Evolutionary conservation across 306 rosid genomes (phyloP), one percentile per base, ranked within the genome.

Genomic region (Ochetophila trinervis): DNA sequence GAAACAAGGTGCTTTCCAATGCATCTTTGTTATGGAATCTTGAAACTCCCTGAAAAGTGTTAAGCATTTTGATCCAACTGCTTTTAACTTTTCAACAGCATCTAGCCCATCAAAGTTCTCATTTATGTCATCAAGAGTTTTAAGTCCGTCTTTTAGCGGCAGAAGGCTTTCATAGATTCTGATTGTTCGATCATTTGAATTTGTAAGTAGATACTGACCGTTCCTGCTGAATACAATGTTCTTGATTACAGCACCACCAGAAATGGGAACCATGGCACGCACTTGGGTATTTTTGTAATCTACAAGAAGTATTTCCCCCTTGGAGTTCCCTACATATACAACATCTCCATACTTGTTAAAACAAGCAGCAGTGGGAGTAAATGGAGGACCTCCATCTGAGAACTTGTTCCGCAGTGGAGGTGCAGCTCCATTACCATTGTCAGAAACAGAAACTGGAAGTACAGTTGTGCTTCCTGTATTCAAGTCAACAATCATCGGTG

Each of bases 1-100:
- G 76, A 94, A 94, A 70, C 97, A 90, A 57, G 99, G 99, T 21
- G 96, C 99, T 85, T 90, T 94, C 99, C 99, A 94, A 37, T 94
- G 99, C 83, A 94, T 81, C 82, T 84, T 94, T 14, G 99, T 94
- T 63, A 94, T 82, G 23, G 96, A 76, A 82, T 94, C 99, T 79
- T 94, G 99, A 76, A 94, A 90, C 78, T 94, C 99, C 21, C 97
- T 86, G 79, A 83, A 90, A 69, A 90, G 79, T 36, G 84, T 80
- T 73, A 90, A 80, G 76, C 86, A 87, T 78, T 89, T 94, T 35
- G 91, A 81, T 60, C 99, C 99, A 47, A 81, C 83, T 15, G 74
- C 76, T 78, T 84, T 94, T 84, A 90, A 76, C 78, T 81, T 90
- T 82, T 90, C 99, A 66, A 79, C 79, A 48, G 75, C 79, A 66